phyloP scores from a whole-genome alignment of 257 asterid genomes.

The Nicotiana tabacum region DNA sequence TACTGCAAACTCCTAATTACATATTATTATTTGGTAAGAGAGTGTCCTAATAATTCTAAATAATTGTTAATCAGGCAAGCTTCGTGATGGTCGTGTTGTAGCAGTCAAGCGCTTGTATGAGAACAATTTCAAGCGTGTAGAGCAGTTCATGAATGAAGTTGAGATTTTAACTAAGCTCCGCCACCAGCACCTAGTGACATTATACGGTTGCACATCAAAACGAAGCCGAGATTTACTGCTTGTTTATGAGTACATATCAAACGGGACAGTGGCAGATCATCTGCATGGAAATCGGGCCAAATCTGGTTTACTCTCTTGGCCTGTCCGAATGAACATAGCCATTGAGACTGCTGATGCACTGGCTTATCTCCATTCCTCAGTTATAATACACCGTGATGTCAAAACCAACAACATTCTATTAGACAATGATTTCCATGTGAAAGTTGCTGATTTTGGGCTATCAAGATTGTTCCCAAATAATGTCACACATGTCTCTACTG shows the following conservation, averaged over 20 bases:
- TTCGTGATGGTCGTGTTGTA: slow-evolving; percentile 65
- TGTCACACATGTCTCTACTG: slow-evolving; percentile 87
- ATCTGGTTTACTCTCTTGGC: slow-evolving; percentile 80
- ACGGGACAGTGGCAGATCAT: slow-evolving; percentile 92
- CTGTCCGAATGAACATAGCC: slow-evolving; percentile 73
- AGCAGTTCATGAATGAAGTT: slow-evolving; percentile 89
- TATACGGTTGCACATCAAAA: slow-evolving; percentile 81
- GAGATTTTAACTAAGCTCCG: slow-evolving; percentile 59
- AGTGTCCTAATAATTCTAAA: background rate
- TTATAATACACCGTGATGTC: slow-evolving; percentile 81
- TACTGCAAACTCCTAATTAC: background rate
- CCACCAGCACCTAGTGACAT: slow-evolving; percentile 65
- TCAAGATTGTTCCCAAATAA: slow-evolving; percentile 67
- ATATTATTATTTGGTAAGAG: background rate
- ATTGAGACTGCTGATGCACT: slow-evolving; percentile 78
- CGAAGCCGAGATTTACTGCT: slow-evolving; percentile 70
- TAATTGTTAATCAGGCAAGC: slow-evolving; percentile 37
- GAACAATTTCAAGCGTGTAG: slow-evolving; percentile 77
- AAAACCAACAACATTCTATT: slow-evolving; percentile 82
- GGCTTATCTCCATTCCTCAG: slow-evolving; percentile 61
- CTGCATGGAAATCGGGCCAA: slow-evolving; percentile 69
- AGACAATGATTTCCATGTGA: slow-evolving; percentile 82
- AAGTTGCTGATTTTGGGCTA: slow-evolving; percentile 90
- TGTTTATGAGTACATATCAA: slow-evolving; percentile 70
- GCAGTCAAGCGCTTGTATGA: slow-evolving; percentile 86